Evolutionary conservation across 768 basidiomycete species (phyloP).

Genomic region (Psilocybe tampanensis): DNA sequence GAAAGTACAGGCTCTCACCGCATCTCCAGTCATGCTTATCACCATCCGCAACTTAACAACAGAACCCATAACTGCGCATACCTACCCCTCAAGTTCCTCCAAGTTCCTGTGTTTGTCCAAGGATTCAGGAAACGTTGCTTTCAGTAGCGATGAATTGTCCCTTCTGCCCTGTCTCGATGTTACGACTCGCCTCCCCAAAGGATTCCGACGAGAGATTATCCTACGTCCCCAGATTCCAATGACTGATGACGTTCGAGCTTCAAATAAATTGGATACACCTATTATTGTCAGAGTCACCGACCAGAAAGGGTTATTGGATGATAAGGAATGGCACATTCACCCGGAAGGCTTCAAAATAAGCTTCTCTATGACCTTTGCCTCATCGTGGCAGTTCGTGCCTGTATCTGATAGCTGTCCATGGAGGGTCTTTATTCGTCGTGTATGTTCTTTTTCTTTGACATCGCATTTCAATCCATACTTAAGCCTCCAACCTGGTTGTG

Average conservation of each 20-base stretch:
- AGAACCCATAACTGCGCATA: slow-evolving; percentile 23
- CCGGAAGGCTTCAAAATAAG: slow-evolving; percentile 27
- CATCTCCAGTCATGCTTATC: slow-evolving; percentile 21
- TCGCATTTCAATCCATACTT: not conserved
- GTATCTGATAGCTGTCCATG: slow-evolving; percentile 53
- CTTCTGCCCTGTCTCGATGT: slow-evolving; percentile 19
- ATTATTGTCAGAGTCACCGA: not conserved
- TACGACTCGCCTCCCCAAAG: slow-evolving; percentile 21
- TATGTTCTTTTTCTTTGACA: slow-evolving; percentile 28
- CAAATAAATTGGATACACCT: not conserved
- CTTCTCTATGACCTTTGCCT: slow-evolving; percentile 31
- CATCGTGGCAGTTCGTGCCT: slow-evolving; percentile 48
- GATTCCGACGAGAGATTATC: slow-evolving; percentile 17
- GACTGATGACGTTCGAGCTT: not conserved
- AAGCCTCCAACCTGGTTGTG: not conserved
- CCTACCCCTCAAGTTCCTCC: slow-evolving; percentile 13
- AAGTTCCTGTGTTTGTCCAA: slow-evolving; percentile 13
- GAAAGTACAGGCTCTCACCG: too few species aligned
- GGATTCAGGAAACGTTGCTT: not conserved
- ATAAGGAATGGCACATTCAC: slow-evolving; percentile 26
- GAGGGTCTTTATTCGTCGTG: slow-evolving; percentile 57
- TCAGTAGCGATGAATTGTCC: slow-evolving; percentile 9
- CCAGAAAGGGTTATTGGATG: not conserved
- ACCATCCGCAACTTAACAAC: slow-evolving; percentile 31
- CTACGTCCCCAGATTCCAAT: slow-evolving; percentile 6